Percentiles rank a stretch among this genome's conserved stretches.
These are phyloP conservation scores for Cephalotrichum gorgonifer DNA, from an alignment of 2,329 filamentous ascomycete genomes.

Conservation along the genomic window DNA sequence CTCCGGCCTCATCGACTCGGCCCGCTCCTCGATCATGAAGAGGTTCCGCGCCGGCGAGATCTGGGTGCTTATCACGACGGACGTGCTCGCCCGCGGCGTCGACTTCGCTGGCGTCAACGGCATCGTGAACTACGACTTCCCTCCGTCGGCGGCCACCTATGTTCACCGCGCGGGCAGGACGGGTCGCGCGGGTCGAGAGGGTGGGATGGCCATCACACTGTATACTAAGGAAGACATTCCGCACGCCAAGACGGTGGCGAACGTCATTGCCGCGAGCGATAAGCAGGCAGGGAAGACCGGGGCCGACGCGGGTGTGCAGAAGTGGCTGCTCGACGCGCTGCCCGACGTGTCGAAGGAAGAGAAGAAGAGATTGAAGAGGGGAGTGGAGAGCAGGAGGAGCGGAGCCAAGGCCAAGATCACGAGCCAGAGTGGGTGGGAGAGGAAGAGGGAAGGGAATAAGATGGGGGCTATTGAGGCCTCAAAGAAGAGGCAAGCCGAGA, in stretches of 20 bases:
- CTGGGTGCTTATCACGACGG: conserved; percentile 94
- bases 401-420: conserved; percentile 58
- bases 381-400: conserved; percentile 59
- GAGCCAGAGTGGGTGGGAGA: conserved; percentile 68
- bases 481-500: conserved; percentile 39
- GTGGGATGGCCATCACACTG: conserved; percentile 83
- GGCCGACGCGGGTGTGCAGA: conserved; percentile 53
- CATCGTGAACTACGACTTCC: conserved; percentile 96
- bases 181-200: conserved; percentile 75
- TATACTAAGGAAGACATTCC: conserved; percentile 94
- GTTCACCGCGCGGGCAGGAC: conserved; percentile 91
- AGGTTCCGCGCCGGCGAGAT: conserved; percentile 85
- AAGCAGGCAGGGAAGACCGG: conserved; percentile 49
- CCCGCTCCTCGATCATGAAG: conserved; percentile 73
- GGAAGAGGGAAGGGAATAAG: conserved; percentile 56
- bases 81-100: conserved; percentile 81
- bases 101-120: conserved; percentile 94
- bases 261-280: conserved; percentile 79
- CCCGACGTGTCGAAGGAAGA: conserved; percentile 77
- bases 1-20: conserved; percentile 67
- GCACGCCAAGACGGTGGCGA: conserved; percentile 80
- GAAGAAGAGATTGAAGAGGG: conserved; percentile 72
- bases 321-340: conserved; percentile 81
- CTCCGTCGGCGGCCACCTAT: conserved; percentile 80
- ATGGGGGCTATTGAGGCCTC: conserved; percentile 53